A percentile compares a stretch with the other conserved stretches of the same genome.
These are phyloP conservation scores for Stereocaulon alpinum DNA, from an alignment of 495 filamentous ascomycete genomes.

Conservation along the genomic window DNA sequence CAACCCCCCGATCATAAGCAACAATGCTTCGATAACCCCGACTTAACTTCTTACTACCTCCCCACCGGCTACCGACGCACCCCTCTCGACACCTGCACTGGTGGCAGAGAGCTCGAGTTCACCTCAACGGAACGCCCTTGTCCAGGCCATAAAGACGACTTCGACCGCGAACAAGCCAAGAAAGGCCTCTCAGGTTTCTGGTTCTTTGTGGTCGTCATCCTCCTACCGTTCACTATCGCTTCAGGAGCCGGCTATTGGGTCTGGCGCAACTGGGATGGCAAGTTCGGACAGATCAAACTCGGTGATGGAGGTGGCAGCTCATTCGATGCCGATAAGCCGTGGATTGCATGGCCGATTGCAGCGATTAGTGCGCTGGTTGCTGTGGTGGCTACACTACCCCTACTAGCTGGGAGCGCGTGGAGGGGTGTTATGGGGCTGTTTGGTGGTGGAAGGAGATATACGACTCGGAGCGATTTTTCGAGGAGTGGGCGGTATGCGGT, in stretches of 20 bases:
- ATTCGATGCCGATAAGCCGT: constrained; percentile 54
- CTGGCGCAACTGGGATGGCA: constrained; percentile 74
- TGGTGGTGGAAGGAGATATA: constrained; percentile 52
- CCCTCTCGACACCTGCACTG: constrained; percentile 73
- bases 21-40: constrained; percentile 56
- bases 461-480: constrained; percentile 74
- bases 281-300: constrained; percentile 82
- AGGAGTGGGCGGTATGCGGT: constrained; percentile 71
- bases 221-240: constrained; percentile 56
- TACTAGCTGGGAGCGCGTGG: constrained; percentile 58
- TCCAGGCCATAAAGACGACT: constrained; percentile 67
- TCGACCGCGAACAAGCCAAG: constrained; percentile 47
- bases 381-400: constrained; percentile 61
- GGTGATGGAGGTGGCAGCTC: constrained; percentile 37
- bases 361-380: constrained; percentile 68
- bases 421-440: constrained; percentile 41
- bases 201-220: constrained; percentile 78
- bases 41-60: constrained; percentile 61
- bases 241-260: constrained; percentile 70
- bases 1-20: constrained; percentile 52
- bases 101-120: constrained; percentile 62
- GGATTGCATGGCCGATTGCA: constrained; percentile 69
- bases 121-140: constrained; percentile 48
- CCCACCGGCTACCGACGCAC: constrained; percentile 86
- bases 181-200: constrained; percentile 53